Base-by-base conservation (phyloP, 2,329 filamentous ascomycete species). In the Fusarium abutilonis region DNA sequence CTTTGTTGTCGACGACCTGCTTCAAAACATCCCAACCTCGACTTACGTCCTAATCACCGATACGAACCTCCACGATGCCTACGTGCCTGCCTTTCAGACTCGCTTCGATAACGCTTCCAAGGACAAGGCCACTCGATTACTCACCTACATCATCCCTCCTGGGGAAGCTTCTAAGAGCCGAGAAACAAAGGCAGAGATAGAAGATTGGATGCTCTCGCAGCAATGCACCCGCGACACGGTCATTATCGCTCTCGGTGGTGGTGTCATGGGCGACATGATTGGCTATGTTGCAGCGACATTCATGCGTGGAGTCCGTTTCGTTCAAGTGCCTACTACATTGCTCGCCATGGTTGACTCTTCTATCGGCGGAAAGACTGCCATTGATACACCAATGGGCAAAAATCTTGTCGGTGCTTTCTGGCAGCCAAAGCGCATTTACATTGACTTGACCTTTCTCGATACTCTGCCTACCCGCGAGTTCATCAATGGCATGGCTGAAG, bases 401-500 rank as follows among this genome's bases (percentile, higher is more conserved):
- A 99, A 99, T 74, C 79, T 99, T 61, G 88, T 99, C 53, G 95
- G 95, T 4, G 88, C 94, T 31, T 98, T 99, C 78, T 98, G 94
- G 93, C 95, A 99, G 75, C 95, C 95, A 5, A 85, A 90, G 71
- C 88, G 92, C 63, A 93, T 98, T 66, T 99, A 97, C 77, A 93
- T 99, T 69, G 95, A 99, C 76, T 82, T 98, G 60, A 85, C 88
- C 52, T 98, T 99, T 73, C 82, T 99, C 52, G 92, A 96, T 74
- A 96, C 93, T 1, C 82, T 99, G 17, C 93, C 94, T 1, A 88
- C 89, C 64, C 85, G 95, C 66, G 94, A 99, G 77, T 94, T 99
- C 73, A 93, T 97, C 77, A 99, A 99, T 75, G 95, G 95, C 60
- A 97, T 99, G 94, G 95, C 94, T 23, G 95, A 99, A 79, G 94